A percentile compares a stretch with the other conserved stretches of the same genome.
Conservation (phyloP, 257 asterid genomes). For the Scutellaria galericulata region DNA sequence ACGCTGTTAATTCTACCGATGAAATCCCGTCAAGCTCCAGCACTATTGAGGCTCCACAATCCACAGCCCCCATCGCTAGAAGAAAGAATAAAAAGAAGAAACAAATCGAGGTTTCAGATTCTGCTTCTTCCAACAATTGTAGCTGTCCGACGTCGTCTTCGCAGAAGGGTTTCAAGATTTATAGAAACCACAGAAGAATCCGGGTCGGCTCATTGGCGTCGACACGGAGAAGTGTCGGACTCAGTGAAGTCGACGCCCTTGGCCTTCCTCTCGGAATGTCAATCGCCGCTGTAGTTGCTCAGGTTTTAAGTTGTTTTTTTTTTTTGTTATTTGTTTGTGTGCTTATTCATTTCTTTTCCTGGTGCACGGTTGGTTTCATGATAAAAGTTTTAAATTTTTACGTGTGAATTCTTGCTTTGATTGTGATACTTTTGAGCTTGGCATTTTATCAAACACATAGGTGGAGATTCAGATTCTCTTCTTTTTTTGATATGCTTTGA, state of each 20-base stretch:
- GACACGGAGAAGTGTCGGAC: conserved; percentile 35
- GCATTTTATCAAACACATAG: neutral
- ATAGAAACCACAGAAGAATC: conserved; percentile 50
- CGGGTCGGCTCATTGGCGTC: conserved; percentile 45
- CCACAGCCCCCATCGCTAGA: conserved; percentile 19
- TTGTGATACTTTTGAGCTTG: neutral
- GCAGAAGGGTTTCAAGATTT: conserved; percentile 63
- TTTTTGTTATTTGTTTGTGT: neutral
- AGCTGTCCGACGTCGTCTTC: conserved; percentile 40
- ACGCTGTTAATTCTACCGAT: conserved; percentile 37
- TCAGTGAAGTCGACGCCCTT: conserved; percentile 63
- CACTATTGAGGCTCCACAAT: conserved; percentile 21
- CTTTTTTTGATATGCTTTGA: conserved; percentile 11
- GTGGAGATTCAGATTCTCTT: neutral
- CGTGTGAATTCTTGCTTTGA: neutral
- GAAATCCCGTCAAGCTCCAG: conserved; percentile 38
- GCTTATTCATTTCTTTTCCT: neutral
- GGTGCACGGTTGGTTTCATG: neutral
- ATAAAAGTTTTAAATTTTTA: neutral
- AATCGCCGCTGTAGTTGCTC: conserved; percentile 79
- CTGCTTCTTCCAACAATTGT: conserved; percentile 52
- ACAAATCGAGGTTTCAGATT: conserved; percentile 33
- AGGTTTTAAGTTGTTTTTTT: conserved; percentile 49
- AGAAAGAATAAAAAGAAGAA: conserved; percentile 50
- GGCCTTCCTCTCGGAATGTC: conserved; percentile 95